Evolutionary conservation across 2,329 filamentous ascomycete genomes (phyloP), one percentile per base, ranked within the genome.

Genomic region (Penicillium sclerotigenum): DNA sequence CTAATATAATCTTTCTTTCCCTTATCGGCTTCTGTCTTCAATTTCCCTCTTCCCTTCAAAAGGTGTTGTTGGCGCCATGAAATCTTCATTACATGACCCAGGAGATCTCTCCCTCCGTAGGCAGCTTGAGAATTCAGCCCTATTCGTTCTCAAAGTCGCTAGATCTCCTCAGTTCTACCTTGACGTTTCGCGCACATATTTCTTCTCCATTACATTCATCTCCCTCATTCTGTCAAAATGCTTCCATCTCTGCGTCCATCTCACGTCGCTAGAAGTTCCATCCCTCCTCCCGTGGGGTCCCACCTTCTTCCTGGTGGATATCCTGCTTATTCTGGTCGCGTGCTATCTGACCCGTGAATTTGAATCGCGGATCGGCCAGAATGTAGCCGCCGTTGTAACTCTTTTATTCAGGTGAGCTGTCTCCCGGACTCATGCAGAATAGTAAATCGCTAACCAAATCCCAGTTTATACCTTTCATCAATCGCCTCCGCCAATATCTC

Each of bases 401-500:
- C 41, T 56, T 14, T 5, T 53, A n/a, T 59, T 56, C 26, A 54
- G 54, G 59, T 62, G 36, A 34, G 52, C 43, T n/a, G 5, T 22
- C 18, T 8, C 24, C 22, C 11, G 4, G 9, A 24, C 18, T 31
- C 14, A 20, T 13, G 9, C 2, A 28, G 4, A 40, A 31, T 5
- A 2, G 18, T 16, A n/a, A 45, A 41, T 50, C 28, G 46, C 55
- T 62, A 52, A 58, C 14, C 11, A 7, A 1, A 9, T 11, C 24
- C 29, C 11, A 63, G 62, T 36, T 8, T 63, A 13, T 46, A 40
- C 31, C 40, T 59, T 14, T 65, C 64, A 2, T 38, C 24, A 1
- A 60, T 65, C 56, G 42, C 51, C 11, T 42, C 62, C 10, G 59
- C 64, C 33, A 67, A 64, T 18, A 63, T 63, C 48, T 62, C 63